These are phyloP conservation scores for Phytophthora palmivora DNA, from an alignment of 352 stramenopile species.

Conservation along the genomic window DNA sequence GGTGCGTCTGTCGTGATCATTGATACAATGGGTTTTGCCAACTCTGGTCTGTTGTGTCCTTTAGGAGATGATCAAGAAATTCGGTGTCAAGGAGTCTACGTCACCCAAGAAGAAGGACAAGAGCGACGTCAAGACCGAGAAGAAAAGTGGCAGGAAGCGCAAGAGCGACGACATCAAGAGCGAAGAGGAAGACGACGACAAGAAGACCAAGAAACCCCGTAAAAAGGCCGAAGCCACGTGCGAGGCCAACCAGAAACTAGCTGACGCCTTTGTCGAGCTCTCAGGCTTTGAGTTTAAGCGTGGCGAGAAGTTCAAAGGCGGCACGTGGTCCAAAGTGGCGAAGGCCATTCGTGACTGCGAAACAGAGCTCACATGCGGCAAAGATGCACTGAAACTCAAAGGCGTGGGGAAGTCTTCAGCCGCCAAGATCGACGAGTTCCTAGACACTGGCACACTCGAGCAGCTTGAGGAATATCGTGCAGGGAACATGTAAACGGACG, in stretches of 20 bases:
- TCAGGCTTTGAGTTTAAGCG: slow-evolving; percentile 91
- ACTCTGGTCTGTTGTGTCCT: not conserved
- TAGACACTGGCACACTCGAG: slow-evolving; percentile 81
- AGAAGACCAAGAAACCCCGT: slow-evolving; percentile 57
- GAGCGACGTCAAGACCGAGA: slow-evolving; percentile 39
- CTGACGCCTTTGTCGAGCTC: slow-evolving; percentile 81
- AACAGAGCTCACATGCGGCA: slow-evolving; percentile 68
- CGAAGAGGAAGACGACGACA: slow-evolving; percentile 48
- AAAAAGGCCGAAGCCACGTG: slow-evolving; percentile 63
- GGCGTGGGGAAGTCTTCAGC: slow-evolving; percentile 84
- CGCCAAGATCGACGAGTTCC: slow-evolving; percentile 87
- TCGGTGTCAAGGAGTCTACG: slow-evolving; percentile 54
- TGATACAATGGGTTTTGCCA: not conserved
- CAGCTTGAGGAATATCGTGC: slow-evolving; percentile 86
- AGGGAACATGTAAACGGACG: slow-evolving; percentile 71
- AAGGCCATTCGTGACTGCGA: slow-evolving; percentile 84
- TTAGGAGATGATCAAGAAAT: slow-evolving; percentile 85
- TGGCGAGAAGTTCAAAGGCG: slow-evolving; percentile 86
- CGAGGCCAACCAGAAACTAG: slow-evolving; percentile 76
- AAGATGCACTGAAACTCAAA: slow-evolving; percentile 85
- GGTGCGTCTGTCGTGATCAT: slow-evolving; percentile 31
- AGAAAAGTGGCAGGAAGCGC: slow-evolving; percentile 36
- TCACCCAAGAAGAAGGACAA: slow-evolving; percentile 47
- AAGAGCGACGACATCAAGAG: slow-evolving; percentile 46
- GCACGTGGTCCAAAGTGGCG: slow-evolving; percentile 88